Evolutionary conservation across 2,329 filamentous ascomycete species (phyloP), one percentile per base, ranked within the genome.

Genomic region (Scopulariopsis brevicaulis): DNA sequence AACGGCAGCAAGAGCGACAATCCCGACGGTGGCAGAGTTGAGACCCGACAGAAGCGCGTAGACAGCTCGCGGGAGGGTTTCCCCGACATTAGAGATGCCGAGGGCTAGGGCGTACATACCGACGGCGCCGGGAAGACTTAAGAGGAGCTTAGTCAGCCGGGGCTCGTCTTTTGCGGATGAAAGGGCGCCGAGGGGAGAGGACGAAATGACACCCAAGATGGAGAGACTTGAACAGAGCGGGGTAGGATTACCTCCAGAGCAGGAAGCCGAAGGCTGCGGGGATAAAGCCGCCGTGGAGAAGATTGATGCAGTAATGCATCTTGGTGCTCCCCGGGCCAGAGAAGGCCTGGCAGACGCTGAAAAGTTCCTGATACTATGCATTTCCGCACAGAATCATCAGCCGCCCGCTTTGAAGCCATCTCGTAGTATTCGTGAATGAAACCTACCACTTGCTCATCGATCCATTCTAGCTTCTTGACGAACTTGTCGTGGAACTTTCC

Each of bases 1-100:
- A 0, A 89, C 82, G 0, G 85, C 86, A 1, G 87, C 86, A 0
- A 90, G 71, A 0, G 85, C 83, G 58, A 90, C 83, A 28, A 90
- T 81, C 0, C 87, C 87, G 0, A 90, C 87, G 0, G 85, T 88
- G 0, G 85, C 81, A 0, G 86, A 80, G 64, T 90, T 90, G 4
- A 91, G 74, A 0, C 87, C 87, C 0, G 84, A 88, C 0, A 91
- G 73, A 0, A 90, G 73, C 0, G 86, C 85, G 64, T 90, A 90
- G 0, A 82, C 86, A 0, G 81, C 75, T 0, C 70, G 66, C 0
- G 87, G 87, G 0, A 90, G 74, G 0, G 74, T 74, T 1, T 82
- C 76, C 2, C 73, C 72, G 32, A 90, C 81, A 35, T 73, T 78
- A 37, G 81, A 77, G 1, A 90, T 77, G 1, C 86, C 86, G 0